Base-by-base conservation (phyloP, 805 yeast species). In the Metschnikowia kofuensis region DNA sequence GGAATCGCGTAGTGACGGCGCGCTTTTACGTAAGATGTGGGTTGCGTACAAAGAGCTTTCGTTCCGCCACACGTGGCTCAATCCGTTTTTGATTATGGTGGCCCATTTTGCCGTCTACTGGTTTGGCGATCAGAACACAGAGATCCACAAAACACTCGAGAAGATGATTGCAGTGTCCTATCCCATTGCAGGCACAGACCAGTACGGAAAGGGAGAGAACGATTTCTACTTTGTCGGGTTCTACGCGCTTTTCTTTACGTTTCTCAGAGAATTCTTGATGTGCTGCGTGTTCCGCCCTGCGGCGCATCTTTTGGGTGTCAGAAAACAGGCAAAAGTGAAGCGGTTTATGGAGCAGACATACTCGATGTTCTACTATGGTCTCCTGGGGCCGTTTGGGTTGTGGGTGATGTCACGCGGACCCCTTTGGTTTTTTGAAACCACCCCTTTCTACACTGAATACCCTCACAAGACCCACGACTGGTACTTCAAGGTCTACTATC, bases 261-360 rank as follows among this genome's bases (percentile, higher is more conserved):
- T 92, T 64, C 74, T 82, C 55, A 82, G 99, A 60, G 99, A 94
- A 68, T 92, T 94, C 63, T 62, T 82, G 55, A 90, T 94, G 98
- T 91, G 90, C 65, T 74, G 80, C 32, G 60, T 89, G 0, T 79
- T 94, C 50, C 76, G 76, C 58, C 98, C 98, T 7, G 52, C 88
- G 34, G 92, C 97, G 1, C 36, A 31, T 9, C 48, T 51, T 34
- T 72, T 66, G 38, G 89, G 89, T 1, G 61, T 89, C 35, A 72
- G 56, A 36, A 70, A 69, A 47, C 77, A 75, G 50, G 74, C 75
- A 16, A 91, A 88, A 66, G 66, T 82, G 38, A 80, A 79, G 52
- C 80, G 99, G 66, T 90, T 92, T 68, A 82, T 89, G 84, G 99
- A 94, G 68, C 99, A 94, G 72, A 78, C 90, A 7, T 94, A 92